phyloP scores from a whole-genome alignment of 148 eudicot genomes.

The Nepenthes mirabilis region DNA sequence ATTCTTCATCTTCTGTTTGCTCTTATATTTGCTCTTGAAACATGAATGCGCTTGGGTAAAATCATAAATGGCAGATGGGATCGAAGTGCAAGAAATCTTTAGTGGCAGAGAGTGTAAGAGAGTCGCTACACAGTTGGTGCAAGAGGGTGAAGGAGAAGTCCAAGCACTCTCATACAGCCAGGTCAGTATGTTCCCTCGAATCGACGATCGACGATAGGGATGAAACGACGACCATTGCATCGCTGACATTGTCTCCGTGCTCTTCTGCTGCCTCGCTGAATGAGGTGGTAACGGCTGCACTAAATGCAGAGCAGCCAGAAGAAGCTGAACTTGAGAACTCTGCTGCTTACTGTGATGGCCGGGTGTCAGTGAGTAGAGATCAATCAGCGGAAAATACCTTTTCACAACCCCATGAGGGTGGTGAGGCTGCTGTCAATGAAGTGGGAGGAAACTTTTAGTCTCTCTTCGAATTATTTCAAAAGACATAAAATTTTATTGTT shows the following conservation, averaged over 20 bases:
- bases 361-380: constrained; percentile 34
- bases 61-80: constrained; percentile 56
- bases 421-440: constrained; percentile 4
- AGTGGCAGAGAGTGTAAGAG: constrained; percentile 88
- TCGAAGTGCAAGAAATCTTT: constrained; percentile 79
- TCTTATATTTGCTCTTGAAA: too few species aligned
- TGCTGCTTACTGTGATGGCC: constrained; percentile 14
- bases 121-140: constrained; percentile 91
- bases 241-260: constrained; percentile 59
- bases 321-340: constrained; percentile 11
- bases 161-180: constrained; percentile 49
- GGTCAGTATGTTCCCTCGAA: constrained; percentile 67
- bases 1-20: too few species aligned
- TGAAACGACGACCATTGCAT: constrained; percentile 64
- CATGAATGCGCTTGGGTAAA: too few species aligned
- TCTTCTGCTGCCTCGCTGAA: constrained; percentile 60
- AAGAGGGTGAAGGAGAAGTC: constrained; percentile 83
- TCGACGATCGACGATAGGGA: constrained; percentile 65
- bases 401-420: constrained; percentile 12
- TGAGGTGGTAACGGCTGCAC: constrained; percentile 23
- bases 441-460: constrained; percentile 19
- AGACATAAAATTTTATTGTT: constrained; percentile 8
- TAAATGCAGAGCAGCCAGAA: constrained; percentile 13
- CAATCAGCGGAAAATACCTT: constrained; percentile 27
- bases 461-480: constrained; percentile 53